Conservation (phyloP, 2,329 filamentous ascomycete species). For the Alternaria sp. region DNA sequence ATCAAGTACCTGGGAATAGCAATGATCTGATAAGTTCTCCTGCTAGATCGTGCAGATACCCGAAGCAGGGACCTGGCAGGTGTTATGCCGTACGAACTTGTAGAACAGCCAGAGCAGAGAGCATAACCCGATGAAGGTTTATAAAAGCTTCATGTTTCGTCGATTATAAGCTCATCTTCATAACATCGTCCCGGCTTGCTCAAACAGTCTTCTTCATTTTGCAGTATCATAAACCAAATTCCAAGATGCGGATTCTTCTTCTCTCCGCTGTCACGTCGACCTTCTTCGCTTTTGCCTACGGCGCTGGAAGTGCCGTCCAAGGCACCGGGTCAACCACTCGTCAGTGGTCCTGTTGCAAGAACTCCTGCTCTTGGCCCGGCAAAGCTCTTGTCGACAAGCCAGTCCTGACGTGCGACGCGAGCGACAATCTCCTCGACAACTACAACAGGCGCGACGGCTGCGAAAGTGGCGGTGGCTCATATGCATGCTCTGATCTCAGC, state of each 20-base stretch:
- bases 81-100: not conserved
- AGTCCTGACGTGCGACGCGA: constrained; percentile 58
- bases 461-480: constrained; percentile 60
- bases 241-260: not conserved
- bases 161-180: not conserved
- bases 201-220: not conserved
- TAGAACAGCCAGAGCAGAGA: not conserved
- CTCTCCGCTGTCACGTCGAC: not conserved
- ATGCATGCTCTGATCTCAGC: constrained; percentile 61
- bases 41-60: not conserved
- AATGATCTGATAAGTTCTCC: not conserved
- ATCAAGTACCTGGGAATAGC: not conserved
- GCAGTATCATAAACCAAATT: not conserved
- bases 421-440: constrained; percentile 59
- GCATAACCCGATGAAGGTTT: not conserved
- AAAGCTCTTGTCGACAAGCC: constrained; percentile 60
- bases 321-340: constrained; percentile 25
- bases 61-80: not conserved
- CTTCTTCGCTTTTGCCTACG: not conserved
- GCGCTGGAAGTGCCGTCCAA: constrained; percentile 18
- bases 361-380: constrained; percentile 62
- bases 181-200: not conserved
- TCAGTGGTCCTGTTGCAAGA: constrained; percentile 31
- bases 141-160: not conserved
- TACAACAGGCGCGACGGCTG: constrained; percentile 54